Conservation (phyloP, 179 eudicot species). For the Dionaea muscipula region DNA sequence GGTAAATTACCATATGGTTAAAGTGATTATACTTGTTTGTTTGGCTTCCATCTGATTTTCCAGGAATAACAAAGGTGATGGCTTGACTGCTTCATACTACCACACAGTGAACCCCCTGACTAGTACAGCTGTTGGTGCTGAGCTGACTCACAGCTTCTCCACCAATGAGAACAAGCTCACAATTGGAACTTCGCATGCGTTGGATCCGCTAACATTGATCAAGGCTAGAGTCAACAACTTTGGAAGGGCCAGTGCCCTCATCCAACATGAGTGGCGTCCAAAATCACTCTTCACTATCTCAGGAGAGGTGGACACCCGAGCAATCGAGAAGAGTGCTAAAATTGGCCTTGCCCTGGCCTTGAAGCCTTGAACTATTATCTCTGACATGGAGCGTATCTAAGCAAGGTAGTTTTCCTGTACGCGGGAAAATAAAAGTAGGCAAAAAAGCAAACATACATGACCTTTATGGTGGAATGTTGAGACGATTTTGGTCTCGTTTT, state of each 20-base stretch:
- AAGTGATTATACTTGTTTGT: no score
- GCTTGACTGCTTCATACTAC: conserved; percentile 56
- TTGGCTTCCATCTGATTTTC: background rate
- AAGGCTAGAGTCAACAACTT: conserved; percentile 61
- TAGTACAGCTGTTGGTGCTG: conserved; percentile 61
- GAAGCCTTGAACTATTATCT: conserved; percentile 38
- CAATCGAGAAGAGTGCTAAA: conserved; percentile 69
- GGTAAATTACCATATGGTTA: no score
- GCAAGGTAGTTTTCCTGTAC: background rate
- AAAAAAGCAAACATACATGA: background rate
- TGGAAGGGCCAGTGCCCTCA: conserved; percentile 53
- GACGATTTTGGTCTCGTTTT: background rate
- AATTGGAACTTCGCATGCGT: conserved; percentile 50
- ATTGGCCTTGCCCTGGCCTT: conserved; percentile 77
- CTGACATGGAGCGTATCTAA: background rate
- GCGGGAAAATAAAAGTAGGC: background rate
- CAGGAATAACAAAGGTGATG: conserved; percentile 73
- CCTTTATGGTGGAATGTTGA: background rate
- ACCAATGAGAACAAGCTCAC: conserved; percentile 59
- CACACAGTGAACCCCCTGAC: conserved; percentile 45
- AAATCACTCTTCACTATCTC: conserved; percentile 67
- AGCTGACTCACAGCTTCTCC: conserved; percentile 54
- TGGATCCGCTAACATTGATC: conserved; percentile 55
- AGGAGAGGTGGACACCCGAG: conserved; percentile 69
- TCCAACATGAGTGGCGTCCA: conserved; percentile 88